Evolutionary conservation across 257 asterid genomes (phyloP).

Genomic region (Solanum habrochaites): DNA sequence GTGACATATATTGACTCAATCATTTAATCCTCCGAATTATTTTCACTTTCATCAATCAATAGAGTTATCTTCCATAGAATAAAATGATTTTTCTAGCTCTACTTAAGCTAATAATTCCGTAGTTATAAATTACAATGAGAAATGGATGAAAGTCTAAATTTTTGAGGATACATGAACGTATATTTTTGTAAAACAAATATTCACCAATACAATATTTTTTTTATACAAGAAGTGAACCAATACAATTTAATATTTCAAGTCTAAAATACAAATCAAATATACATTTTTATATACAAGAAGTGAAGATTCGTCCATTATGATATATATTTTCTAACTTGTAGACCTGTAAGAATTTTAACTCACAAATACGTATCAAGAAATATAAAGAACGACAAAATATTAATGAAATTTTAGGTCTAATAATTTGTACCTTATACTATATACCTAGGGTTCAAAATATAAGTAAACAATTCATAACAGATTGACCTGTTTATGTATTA

Average conservation of each 20-base stretch:
- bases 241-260: not conserved
- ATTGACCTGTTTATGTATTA: no score
- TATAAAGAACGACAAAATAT: not conserved
- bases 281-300: not conserved
- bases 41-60: not conserved
- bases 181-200: no score
- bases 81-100: not conserved
- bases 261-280: no score
- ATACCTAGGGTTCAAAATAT: no score
- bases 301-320: not conserved
- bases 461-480: no score
- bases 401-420: not conserved
- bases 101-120: not conserved
- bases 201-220: not conserved
- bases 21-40: not conserved
- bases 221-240: no score
- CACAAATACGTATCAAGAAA: not conserved
- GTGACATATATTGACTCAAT: not conserved
- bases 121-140: not conserved
- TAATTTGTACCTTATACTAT: not conserved
- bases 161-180: not conserved
- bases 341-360: not conserved
- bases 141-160: not conserved
- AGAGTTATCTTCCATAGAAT: not conserved
- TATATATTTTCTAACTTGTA: not conserved